Evolutionary conservation across 129 eudicot species (phyloP).

Genomic region (Tagetes erecta): DNA sequence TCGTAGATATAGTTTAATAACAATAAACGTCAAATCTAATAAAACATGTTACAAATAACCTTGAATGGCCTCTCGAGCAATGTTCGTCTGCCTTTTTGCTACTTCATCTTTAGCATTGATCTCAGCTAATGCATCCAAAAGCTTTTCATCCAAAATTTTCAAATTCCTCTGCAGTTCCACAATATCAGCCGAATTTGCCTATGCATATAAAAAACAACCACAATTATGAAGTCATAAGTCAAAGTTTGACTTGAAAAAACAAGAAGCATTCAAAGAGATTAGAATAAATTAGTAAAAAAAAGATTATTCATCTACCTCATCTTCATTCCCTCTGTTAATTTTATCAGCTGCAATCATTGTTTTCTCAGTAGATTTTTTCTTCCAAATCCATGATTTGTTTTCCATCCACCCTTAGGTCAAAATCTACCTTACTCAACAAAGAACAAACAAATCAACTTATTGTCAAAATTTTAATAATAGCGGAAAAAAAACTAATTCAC

Average conservation of each 20-base stretch:
- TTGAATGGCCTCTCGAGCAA: conserved; percentile 81
- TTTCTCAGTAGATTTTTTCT: conserved; percentile 65
- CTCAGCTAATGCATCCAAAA: conserved; percentile 57
- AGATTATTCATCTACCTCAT: conserved; percentile 43
- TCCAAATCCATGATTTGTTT: conserved; percentile 69
- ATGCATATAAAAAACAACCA: conserved; percentile 8
- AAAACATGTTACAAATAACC: conserved; percentile 33
- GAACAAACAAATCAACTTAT: background rate
- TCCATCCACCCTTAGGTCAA: conserved; percentile 47
- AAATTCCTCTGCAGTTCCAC: conserved; percentile 58
- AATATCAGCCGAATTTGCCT: conserved; percentile 51
- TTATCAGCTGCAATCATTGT: conserved; percentile 42
- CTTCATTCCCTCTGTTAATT: conserved; percentile 46
- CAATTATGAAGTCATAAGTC: conserved; percentile 10
- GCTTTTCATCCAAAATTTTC: conserved; percentile 51
- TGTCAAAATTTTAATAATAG: conserved; percentile 5
- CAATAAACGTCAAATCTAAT: background rate
- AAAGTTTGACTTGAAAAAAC: conserved; percentile 12
- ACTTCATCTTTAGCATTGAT: conserved; percentile 62
- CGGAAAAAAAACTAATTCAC: conserved; percentile 7
- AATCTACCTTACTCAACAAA: conserved; percentile 28
- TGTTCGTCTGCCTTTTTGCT: conserved; percentile 56
- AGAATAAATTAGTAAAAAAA: background rate
- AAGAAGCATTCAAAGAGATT: background rate
- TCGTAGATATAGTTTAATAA: conserved; percentile 9